Evolutionary conservation across 129 eudicot genomes (phyloP), one percentile per base, ranked within the genome.

Genomic region (Glebionis coronaria): DNA sequence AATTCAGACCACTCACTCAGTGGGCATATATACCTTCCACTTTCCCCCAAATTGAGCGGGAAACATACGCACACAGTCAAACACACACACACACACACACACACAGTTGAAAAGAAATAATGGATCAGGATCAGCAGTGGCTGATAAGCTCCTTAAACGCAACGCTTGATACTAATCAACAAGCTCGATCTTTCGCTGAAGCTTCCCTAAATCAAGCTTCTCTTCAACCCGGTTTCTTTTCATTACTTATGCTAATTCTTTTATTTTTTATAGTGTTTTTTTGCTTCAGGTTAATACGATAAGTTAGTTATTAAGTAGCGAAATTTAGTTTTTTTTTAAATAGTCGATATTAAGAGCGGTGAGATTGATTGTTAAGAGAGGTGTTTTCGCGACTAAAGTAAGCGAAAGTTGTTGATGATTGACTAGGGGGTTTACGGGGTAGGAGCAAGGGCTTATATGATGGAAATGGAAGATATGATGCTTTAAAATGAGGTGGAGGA

Each of bases 81-180:
- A 69, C 64, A 73, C 65, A 78, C 47, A 46, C 67, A 46, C 18
- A 28, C 11, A 68, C 64, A 73, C 65, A 78, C 47, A 46, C 67
- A 46, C 18, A 28, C 11, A 68, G 25, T 23, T 23, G 25, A 23
- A 23, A 40, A 44, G 79, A 40, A 23, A 67, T 61, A 58, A 81
- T 88, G 67, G 98, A 88, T 82, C 78, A 84, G 65, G 97, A 93
- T 68, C 95, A 88, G 49, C 97, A 86, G 65, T 93, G 99, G 97
- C 73, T 93, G 28, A 76, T 93, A 51, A 84, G 83, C 76, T 93
- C 95, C 58, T 82, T 93, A 77, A 93, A 81, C 63, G 97, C 99
- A 6, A 83, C 97, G 20, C 92, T 93, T 40, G 97, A 86, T 70
- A 84, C 97, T 61, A 84, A 81, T 78, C 90, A 89, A 13, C 91